Conservation (phyloP, 345 rosid genomes). For the Euphorbia tirucalli region DNA sequence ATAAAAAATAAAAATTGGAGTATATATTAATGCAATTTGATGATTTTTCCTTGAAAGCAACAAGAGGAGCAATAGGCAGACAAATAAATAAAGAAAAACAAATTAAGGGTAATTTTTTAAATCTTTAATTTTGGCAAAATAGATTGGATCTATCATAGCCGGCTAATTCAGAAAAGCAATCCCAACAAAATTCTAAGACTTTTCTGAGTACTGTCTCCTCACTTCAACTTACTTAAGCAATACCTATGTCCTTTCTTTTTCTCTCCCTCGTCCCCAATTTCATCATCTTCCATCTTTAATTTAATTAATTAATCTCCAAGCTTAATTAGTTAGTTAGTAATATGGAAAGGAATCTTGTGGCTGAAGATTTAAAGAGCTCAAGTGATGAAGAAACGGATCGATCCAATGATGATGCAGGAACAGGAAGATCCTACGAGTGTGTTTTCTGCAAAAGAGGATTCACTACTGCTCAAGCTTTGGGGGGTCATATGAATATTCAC, state of each 20-base stretch:
- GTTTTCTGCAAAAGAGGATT: slow-evolving; percentile 31
- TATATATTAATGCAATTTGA: too few relatives aligned
- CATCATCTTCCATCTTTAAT: background rate
- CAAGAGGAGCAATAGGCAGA: slow-evolving; percentile 19
- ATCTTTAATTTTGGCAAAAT: background rate
- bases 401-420: slow-evolving; percentile 7
- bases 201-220: slow-evolving; percentile 6
- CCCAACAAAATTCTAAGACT: slow-evolving; percentile 17
- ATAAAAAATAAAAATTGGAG: too few relatives aligned
- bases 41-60: slow-evolving; percentile 22
- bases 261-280: background rate
- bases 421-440: slow-evolving; percentile 27
- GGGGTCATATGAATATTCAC: slow-evolving; percentile 34
- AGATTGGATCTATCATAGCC: background rate
- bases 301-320: background rate
- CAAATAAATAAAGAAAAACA: background rate
- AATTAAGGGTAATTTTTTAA: too few relatives aligned
- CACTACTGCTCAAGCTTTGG: slow-evolving; percentile 31
- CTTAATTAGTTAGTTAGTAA: background rate
- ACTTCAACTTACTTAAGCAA: background rate
- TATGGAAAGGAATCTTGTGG: too few relatives aligned
- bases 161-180: slow-evolving; percentile 22
- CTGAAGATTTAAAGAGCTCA: too few relatives aligned
- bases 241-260: slow-evolving; percentile 8
- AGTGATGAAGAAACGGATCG: slow-evolving; percentile 19